phyloP scores from a whole-genome alignment of 23 red algal species.

The Agarophyton chilense region DNA sequence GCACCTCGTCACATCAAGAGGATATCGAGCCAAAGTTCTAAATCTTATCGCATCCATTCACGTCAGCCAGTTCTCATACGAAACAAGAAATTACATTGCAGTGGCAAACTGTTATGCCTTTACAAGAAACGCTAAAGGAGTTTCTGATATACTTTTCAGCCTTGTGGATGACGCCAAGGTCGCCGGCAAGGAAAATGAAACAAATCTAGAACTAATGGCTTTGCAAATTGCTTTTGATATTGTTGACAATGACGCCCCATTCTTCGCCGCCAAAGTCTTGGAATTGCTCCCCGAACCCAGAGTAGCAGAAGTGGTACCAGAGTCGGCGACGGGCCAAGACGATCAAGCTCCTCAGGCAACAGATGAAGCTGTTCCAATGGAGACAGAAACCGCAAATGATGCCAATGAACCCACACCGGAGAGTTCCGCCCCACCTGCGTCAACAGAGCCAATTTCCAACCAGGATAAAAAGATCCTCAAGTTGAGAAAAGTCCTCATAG shows the following conservation, averaged over 20 bases:
- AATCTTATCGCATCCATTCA: constrained; percentile 72
- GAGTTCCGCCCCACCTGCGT: background rate
- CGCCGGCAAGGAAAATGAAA: constrained; percentile 48
- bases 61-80: constrained; percentile 40
- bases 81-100: constrained; percentile 63
- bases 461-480: constrained; percentile 59
- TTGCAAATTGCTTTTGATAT: constrained; percentile 97
- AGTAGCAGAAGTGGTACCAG: constrained; percentile 12
- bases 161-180: constrained; percentile 36
- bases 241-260: constrained; percentile 89
- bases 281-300: constrained; percentile 60
- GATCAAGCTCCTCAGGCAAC: background rate
- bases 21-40: constrained; percentile 78
- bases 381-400: background rate
- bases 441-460: background rate
- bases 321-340: background rate
- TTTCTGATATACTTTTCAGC: constrained; percentile 71
- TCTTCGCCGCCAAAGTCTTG: constrained; percentile 71
- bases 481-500: constrained; percentile 72
- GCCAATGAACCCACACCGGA: background rate
- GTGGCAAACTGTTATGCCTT: constrained; percentile 88
- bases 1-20: constrained; percentile 75
- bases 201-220: constrained; percentile 66
- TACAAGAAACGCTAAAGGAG: constrained; percentile 76
- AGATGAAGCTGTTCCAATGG: constrained; percentile 66